Base-by-base conservation (phyloP, 1,284 basidiomycete genomes). In the Earliella scabrosa region DNA sequence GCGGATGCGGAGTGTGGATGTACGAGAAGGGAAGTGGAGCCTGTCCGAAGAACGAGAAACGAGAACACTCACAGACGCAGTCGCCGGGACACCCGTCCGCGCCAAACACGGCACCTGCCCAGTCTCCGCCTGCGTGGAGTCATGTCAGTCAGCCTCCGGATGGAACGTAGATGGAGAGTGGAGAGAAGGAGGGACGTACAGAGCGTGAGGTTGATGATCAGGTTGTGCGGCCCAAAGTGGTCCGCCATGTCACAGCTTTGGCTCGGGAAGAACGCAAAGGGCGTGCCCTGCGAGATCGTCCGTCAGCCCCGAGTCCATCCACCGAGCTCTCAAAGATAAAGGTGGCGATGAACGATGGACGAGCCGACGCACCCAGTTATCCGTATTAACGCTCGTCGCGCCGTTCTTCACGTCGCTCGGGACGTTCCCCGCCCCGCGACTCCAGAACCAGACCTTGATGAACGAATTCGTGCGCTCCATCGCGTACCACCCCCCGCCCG, bases 371-470 rank as follows among this genome's bases (percentile, higher is more conserved):
- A 48, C 46, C 46, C 82, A 86, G 49, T 66, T 73, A 29, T 69
- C 70, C 1, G 84, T 82, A 59, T 82, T 72, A 40, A 86, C 71
- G 34, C 56, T 59, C 2, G 67, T 66, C 1, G 66, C 71, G 18
- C 80, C 81, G 51, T 69, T 71, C 24, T 58, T 63, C 8, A 85
- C 79, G 55, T 81, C 80, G 4, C 64, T 61, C 4, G 84, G 85
- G 21, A 83, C 75, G 38, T 64, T 72, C 1, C 65, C 62, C 26
- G 69, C 74, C 45, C 67, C 66, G 46, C 82, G 75, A 3, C 79
- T 66, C 83, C 83, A 86, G 71, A 85, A 86, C 82, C 82, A 86
- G 51, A 85, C 73, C 57, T 79, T 82, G 67, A 85, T 79, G 66
- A 73, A 79, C 0, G 68, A 65, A 21, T 66, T 61, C 3, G 79